Conservation (phyloP, 2,329 filamentous ascomycete species). For the Cladophialophora yegresii region DNA sequence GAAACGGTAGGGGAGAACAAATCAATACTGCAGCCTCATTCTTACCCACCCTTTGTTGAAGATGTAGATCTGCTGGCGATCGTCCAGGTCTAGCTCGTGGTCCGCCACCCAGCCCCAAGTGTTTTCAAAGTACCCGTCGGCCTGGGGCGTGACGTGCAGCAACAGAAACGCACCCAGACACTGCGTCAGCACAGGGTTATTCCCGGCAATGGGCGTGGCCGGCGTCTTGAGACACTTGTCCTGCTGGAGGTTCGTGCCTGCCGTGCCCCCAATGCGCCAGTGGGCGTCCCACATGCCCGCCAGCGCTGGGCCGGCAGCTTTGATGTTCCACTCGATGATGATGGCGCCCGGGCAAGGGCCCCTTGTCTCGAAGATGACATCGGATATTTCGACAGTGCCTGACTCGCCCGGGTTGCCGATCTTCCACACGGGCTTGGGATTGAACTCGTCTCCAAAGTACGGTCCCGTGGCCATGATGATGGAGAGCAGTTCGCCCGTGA, state of each 20-base stretch:
- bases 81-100: conserved; percentile 39
- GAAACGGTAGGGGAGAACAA: neutral
- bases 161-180: conserved; percentile 52
- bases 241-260: conserved; percentile 41
- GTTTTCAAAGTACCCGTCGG: conserved; percentile 46
- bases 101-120: conserved; percentile 43
- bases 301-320: conserved; percentile 38
- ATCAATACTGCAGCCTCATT: neutral
- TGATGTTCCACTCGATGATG: conserved; percentile 44
- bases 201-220: conserved; percentile 38
- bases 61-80: conserved; percentile 64
- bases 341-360: conserved; percentile 44
- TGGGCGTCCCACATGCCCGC: conserved; percentile 42
- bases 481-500: conserved; percentile 59
- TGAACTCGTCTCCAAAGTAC: conserved; percentile 38
- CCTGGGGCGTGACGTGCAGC: conserved; percentile 63
- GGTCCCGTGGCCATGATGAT: conserved; percentile 42
- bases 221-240: conserved; percentile 40
- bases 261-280: conserved; percentile 45
- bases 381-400: conserved; percentile 43
- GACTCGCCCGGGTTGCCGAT: conserved; percentile 40
- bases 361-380: conserved; percentile 43
- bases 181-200: conserved; percentile 35
- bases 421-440: conserved; percentile 38
- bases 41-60: conserved; percentile 54